These are phyloP conservation scores for Diplodia seriata DNA, from an alignment of 2,329 filamentous ascomycete genomes.

Conservation along the genomic window DNA sequence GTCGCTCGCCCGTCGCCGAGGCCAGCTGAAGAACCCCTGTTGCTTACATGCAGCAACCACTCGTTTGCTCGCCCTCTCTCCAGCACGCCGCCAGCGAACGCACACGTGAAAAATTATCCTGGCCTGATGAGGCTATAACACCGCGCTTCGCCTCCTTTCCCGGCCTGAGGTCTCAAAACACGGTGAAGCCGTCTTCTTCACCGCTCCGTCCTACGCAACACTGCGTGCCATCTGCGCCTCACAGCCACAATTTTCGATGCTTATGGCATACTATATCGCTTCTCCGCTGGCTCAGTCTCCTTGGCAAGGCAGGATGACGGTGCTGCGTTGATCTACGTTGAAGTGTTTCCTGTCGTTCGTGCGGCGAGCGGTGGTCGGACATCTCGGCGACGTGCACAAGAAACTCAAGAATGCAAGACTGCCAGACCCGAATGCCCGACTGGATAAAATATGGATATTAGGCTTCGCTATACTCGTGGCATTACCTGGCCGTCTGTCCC, in stretches of 20 bases:
- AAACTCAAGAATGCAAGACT: background rate
- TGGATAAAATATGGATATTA: background rate
- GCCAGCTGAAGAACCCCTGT: background rate
- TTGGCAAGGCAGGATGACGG: background rate
- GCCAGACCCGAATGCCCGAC: background rate
- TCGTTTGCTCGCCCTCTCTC: background rate
- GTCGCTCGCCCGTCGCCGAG: background rate
- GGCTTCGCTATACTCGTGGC: background rate
- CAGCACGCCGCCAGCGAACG: background rate
- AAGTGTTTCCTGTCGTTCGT: background rate
- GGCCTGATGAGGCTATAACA: background rate
- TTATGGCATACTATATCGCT: background rate
- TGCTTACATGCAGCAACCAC: background rate
- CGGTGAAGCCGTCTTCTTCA: background rate
- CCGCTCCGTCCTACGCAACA: background rate
- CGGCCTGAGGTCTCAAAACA: background rate
- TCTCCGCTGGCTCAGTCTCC: background rate
- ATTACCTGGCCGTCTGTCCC: background rate
- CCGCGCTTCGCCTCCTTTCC: background rate
- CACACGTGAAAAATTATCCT: background rate
- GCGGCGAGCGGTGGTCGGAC: background rate
- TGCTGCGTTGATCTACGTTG: background rate
- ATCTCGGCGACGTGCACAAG: background rate
- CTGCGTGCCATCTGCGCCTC: background rate
- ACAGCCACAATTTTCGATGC: background rate